A percentile compares a stretch with the other conserved stretches of the same genome.
phyloP scores from a whole-genome alignment of 441 rosid species.

The Gossypium aridum region DNA sequence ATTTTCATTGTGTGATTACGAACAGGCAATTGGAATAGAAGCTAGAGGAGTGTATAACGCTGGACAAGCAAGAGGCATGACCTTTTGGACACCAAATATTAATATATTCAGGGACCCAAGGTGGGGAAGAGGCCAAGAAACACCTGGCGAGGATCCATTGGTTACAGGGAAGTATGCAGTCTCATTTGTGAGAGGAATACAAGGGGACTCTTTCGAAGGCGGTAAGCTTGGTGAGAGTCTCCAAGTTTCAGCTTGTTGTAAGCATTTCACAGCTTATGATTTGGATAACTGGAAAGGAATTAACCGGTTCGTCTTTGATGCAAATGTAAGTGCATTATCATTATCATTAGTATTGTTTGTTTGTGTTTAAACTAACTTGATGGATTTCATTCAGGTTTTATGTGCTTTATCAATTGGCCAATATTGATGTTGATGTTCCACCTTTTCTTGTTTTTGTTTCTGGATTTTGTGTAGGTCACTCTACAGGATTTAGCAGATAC shows the following conservation, averaged over 20 bases:
- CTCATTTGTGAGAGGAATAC: conserved; percentile 72
- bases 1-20: background rate
- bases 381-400: background rate
- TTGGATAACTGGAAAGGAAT: conserved; percentile 75
- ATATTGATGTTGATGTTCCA: background rate
- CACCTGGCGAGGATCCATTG: conserved; percentile 88
- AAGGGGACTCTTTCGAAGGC: conserved; percentile 68
- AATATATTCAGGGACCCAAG: conserved; percentile 85
- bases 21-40: conserved; percentile 56
- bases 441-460: background rate
- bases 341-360: background rate
- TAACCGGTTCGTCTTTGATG: conserved; percentile 59
- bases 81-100: conserved; percentile 90
- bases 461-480: conserved; percentile 38
- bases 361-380: background rate
- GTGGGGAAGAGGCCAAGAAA: conserved; percentile 85
- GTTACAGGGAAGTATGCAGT: conserved; percentile 57
- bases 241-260: conserved; percentile 87
- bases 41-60: conserved; percentile 75
- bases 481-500: conserved; percentile 73
- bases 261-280: conserved; percentile 86
- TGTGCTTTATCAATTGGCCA: background rate
- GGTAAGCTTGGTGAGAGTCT: conserved; percentile 44
- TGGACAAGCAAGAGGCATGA: conserved; percentile 68
- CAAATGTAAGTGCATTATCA: conserved; percentile 35